These are phyloP conservation scores for Fagus sylvatica DNA, from an alignment of 306 rosid genomes.

Conservation along the genomic window DNA sequence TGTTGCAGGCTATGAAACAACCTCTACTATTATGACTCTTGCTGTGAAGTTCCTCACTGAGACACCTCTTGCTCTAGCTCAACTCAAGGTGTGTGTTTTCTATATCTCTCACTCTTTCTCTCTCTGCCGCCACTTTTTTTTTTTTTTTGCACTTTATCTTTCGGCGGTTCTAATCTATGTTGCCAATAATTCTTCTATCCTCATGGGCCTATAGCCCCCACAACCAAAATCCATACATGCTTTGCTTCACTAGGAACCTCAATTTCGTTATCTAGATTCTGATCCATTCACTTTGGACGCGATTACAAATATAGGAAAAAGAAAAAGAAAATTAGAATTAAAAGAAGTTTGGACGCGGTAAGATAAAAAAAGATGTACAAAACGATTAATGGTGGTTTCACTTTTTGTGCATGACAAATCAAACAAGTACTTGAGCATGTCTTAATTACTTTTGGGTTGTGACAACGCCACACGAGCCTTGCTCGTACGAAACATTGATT, in stretches of 20 bases:
- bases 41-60: constrained; percentile 92
- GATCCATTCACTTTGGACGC: neutral
- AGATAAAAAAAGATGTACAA: neutral
- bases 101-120: neutral
- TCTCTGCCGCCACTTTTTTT: neutral
- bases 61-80: constrained; percentile 86
- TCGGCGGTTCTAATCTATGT: no score
- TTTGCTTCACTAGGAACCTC: constrained; percentile 18
- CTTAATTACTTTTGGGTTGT: neutral
- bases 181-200: neutral
- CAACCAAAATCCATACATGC: neutral
- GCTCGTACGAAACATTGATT: no score
- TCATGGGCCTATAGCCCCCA: neutral
- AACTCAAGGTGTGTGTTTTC: constrained; percentile 59
- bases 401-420: neutral
- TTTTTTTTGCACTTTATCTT: neutral
- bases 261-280: constrained; percentile 43
- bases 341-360: neutral
- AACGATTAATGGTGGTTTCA: neutral
- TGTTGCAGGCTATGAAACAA: constrained; percentile 94
- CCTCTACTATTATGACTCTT: constrained; percentile 94
- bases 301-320: neutral
- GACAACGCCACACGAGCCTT: no score
- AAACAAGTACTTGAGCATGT: neutral
- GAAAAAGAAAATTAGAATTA: no score